These are phyloP conservation scores for Nicotiana knightiana DNA, from an alignment of 257 asterid genomes.

Conservation along the genomic window DNA sequence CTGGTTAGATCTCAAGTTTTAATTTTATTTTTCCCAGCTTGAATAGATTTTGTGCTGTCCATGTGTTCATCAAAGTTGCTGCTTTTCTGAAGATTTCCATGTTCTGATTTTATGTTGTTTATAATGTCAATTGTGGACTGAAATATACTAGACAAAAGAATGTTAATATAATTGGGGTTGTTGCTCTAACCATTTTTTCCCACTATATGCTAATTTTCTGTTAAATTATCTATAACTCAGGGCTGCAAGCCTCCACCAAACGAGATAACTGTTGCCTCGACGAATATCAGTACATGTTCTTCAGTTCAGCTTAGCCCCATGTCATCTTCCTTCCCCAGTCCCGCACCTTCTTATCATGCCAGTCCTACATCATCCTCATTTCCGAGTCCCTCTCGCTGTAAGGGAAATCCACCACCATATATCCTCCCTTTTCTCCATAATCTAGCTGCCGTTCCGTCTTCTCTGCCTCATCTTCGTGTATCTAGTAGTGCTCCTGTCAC, in stretches of 20 bases:
- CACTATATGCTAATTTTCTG: not conserved
- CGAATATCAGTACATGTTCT: conserved; percentile 39
- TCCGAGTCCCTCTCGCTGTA: conserved; percentile 64
- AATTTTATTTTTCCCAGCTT: too few species aligned
- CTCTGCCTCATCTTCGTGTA: conserved; percentile 60
- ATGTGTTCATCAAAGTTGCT: not conserved
- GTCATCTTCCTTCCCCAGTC: conserved; percentile 64
- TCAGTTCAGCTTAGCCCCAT: conserved; percentile 64
- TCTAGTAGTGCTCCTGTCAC: conserved; percentile 88
- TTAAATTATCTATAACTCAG: conserved; percentile 21
- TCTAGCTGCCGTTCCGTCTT: conserved; percentile 35
- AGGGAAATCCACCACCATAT: conserved; percentile 43
- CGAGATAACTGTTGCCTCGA: conserved; percentile 30
- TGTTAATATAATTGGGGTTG: not conserved
- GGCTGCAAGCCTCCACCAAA: conserved; percentile 46
- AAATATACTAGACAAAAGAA: not conserved
- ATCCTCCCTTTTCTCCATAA: conserved; percentile 50
- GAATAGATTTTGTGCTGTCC: too few species aligned
- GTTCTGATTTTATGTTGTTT: not conserved
- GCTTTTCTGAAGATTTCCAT: too few species aligned
- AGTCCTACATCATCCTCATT: conserved; percentile 68
- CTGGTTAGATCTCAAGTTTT: too few species aligned
- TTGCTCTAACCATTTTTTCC: not conserved
- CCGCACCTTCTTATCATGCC: conserved; percentile 67
- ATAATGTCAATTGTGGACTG: not conserved